These are phyloP conservation scores for Mycena polygramma DNA, from an alignment of 768 basidiomycete species.

Conservation along the genomic window DNA sequence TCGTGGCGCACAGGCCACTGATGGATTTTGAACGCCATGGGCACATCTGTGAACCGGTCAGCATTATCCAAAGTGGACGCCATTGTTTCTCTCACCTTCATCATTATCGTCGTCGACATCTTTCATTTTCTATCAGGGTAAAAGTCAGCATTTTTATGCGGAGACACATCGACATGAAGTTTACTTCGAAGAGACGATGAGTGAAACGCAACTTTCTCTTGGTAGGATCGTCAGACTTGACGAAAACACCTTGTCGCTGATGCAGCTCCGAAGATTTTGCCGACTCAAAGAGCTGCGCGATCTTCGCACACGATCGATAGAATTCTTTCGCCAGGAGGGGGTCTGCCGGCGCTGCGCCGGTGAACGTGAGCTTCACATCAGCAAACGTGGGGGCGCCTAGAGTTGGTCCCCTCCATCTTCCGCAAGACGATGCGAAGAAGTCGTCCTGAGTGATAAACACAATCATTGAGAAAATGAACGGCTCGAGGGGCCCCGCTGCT, in stretches of 20 bases:
- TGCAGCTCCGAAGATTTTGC: background rate
- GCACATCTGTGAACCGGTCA: background rate
- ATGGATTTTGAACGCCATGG: background rate
- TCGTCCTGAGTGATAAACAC: slow-evolving; percentile 1
- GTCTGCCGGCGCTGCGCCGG: background rate
- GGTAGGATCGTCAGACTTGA: no score
- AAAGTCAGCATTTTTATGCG: background rate
- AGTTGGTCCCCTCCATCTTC: background rate
- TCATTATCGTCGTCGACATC: background rate
- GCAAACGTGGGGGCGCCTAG: background rate
- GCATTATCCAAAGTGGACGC: no score
- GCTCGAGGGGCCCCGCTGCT: background rate
- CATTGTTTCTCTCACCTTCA: no score
- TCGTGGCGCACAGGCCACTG: background rate
- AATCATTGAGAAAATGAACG: slow-evolving; percentile 3
- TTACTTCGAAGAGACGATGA: slow-evolving; percentile 4
- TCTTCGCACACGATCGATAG: background rate
- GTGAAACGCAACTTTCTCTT: slow-evolving; percentile 4
- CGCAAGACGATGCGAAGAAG: background rate
- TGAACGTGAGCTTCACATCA: slow-evolving; percentile 1
- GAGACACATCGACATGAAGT: background rate
- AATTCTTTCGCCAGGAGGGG: background rate
- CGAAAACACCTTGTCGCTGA: background rate
- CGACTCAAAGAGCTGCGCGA: background rate
- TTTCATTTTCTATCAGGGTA: background rate